Evolutionary conservation across 768 basidiomycete species (phyloP).

Genomic region (Flagelloscypha sp.): DNA sequence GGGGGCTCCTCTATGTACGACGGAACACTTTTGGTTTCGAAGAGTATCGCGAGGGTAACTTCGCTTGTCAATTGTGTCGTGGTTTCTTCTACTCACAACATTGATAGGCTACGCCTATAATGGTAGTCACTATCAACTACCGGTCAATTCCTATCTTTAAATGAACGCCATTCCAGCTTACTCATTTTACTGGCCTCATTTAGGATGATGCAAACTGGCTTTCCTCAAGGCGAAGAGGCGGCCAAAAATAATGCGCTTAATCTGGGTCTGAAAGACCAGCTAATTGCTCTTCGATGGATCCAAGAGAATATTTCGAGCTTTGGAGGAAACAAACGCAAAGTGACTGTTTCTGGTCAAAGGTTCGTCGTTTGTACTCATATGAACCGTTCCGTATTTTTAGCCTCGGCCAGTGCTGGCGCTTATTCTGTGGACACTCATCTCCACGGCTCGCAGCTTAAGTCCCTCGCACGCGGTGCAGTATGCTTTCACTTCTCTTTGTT

Average conservation of each 20-base stretch:
- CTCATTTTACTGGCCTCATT: too few relatives aligned
- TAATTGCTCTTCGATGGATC: constrained; percentile 23
- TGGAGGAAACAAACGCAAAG: constrained; percentile 29
- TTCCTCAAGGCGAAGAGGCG: constrained; percentile 29
- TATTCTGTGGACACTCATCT: too few relatives aligned
- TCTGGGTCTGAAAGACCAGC: constrained; percentile 20
- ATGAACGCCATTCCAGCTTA: too few relatives aligned
- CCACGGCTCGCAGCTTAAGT: too few relatives aligned
- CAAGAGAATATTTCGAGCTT: constrained; percentile 36
- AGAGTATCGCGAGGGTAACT: constrained; percentile 18
- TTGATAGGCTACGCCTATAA: constrained; percentile 32
- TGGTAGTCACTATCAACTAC: constrained; percentile 45
- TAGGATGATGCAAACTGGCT: too few relatives aligned
- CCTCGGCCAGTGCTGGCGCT: too few relatives aligned
- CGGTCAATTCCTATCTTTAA: constrained; percentile 40
- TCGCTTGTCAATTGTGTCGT: too few relatives aligned
- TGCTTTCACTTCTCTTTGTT: too few relatives aligned
- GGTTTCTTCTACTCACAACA: too few relatives aligned
- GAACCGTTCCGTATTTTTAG: too few relatives aligned
- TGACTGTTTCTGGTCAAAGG: constrained; percentile 22
- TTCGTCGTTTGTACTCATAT: too few relatives aligned
- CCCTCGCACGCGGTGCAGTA: too few relatives aligned
- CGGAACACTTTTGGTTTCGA: constrained; percentile 17
- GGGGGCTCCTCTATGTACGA: constrained; percentile 23
- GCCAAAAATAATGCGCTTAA: constrained; percentile 12